Base-by-base conservation (phyloP, 305 asterid genomes). In the Petunia hybrid region DNA sequence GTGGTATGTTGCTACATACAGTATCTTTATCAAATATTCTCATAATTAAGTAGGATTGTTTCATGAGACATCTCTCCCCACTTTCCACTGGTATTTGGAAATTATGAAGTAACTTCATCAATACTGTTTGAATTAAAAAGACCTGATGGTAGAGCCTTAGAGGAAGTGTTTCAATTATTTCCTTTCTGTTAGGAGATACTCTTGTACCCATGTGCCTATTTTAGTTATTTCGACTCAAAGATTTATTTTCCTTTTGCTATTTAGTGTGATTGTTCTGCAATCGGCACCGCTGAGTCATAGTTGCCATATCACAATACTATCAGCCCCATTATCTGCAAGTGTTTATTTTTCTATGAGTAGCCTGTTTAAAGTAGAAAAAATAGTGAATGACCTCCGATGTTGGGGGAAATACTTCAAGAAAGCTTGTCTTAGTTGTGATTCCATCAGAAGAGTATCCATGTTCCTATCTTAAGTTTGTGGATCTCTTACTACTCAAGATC, bases 1-100 rank as follows among this genome's bases (percentile, higher is more conserved):
- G 97, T 94, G 95, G 99, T 95, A 90, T 53, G 14, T 73, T 36
- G 14, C 64, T 73, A 13, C 36, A 51, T 51, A 36, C 46, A 53
- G 36, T 73, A 73, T 51, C 36, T 46, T 73, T 36, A 53, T 73
- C 46, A 13, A 73, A 51, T 36, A 73, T 36, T 53, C 64, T 36
- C 61, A 13, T 73, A 36, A 73, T 14, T 73, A 63, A 36, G 36
- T 36, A 51, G 6, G 31, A 73, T 35, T 73, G 78, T 46, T 36
- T 73, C 43, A 60, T 73, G 46, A 7, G 36, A 1, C 14, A 73
- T 51, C 4, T n/a, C 6, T 73, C 55, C 38, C 78, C 64, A 12
- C 31, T 73, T 36, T 35, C 63, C 4, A 14, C 48, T 73, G 64
- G 64, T 51, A 35, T 73, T 73, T 51, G 78, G 63, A 73, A 51